phyloP scores from a whole-genome alignment of 345 rosid genomes.

The Sonneratia alba region DNA sequence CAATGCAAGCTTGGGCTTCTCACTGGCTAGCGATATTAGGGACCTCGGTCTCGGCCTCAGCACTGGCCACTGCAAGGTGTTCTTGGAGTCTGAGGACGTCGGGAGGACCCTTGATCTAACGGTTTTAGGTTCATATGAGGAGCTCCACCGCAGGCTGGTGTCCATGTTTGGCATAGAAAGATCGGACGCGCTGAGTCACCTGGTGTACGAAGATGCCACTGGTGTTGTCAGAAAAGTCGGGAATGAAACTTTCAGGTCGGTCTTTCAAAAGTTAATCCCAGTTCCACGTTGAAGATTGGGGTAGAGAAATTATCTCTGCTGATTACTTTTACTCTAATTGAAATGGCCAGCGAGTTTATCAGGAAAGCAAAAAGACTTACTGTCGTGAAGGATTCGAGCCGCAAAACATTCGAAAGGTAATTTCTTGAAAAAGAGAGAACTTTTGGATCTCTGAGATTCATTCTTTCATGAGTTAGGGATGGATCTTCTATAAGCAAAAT shows the following conservation, averaged over 20 bases:
- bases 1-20: conserved; percentile 25
- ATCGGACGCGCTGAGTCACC: conserved; percentile 41
- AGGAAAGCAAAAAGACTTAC: conserved; percentile 65
- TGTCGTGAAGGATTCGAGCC: conserved; percentile 44
- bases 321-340: background rate
- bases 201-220: conserved; percentile 57
- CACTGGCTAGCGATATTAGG: conserved; percentile 38
- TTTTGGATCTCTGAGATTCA: no score
- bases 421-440: no score
- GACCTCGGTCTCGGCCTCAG: conserved; percentile 25
- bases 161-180: conserved; percentile 68
- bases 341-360: conserved; percentile 45
- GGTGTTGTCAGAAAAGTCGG: conserved; percentile 57
- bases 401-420: conserved; percentile 51
- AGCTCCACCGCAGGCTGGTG: conserved; percentile 53
- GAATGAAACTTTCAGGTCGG: conserved; percentile 83
- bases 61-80: conserved; percentile 85
- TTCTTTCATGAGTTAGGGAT: background rate
- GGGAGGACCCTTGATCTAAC: conserved; percentile 82
- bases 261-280: background rate
- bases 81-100: conserved; percentile 82
- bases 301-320: background rate
- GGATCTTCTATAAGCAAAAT: background rate
- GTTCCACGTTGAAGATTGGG: background rate
- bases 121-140: conserved; percentile 65